Base-by-base conservation (phyloP, 352 stramenopile genomes). In the Pythium myriotylum region DNA sequence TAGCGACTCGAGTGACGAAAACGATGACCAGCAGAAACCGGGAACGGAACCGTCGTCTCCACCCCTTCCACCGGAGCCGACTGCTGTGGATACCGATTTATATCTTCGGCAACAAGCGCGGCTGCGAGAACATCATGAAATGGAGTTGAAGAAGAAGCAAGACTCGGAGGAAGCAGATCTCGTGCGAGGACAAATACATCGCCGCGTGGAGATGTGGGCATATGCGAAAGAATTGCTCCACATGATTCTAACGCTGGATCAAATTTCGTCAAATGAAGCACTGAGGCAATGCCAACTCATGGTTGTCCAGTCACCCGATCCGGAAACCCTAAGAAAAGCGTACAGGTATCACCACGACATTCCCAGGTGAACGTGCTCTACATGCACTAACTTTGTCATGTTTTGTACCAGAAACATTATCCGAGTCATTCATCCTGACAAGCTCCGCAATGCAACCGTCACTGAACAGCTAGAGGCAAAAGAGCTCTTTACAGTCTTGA, bases 401-500 rank as follows among this genome's bases (percentile, higher is more conserved):
- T 17, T 12, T 63, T 22, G 17, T 24, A 17, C 43, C 39, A 94
- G 83, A 35, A 94, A 84, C 57, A 92, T 95, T 20, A 94, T 95
- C 62, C 81, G 87, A 5, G 75, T 95, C 10, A 91, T 95, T 16
- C 87, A 95, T 40, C 87, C 87, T 6, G 87, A 95, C 47, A 95
- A 95, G 60, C 66, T 95, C n/a, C 84, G 87, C 10, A 74, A 75
- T 14, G 87, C 79, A 14, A 86, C 78, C 5, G 73, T 95, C 39
- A 40, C 81, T n/a, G 84, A 95, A 29, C 85, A 95, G 47, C 56
- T 94, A 8, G 87, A 92, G 62, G 85, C 87, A 4, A 91, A 92
- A 24, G 87, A 94, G 58, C 74, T 95, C 23, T 95, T 95, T 66
- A 95, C 86, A 17, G 81, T 94, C 37, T 66, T 94, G 27, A 95